Percentiles rank a stretch among this genome's conserved stretches.
Conservation (phyloP, 768 basidiomycete species). For the Auricularia heimuer region DNA sequence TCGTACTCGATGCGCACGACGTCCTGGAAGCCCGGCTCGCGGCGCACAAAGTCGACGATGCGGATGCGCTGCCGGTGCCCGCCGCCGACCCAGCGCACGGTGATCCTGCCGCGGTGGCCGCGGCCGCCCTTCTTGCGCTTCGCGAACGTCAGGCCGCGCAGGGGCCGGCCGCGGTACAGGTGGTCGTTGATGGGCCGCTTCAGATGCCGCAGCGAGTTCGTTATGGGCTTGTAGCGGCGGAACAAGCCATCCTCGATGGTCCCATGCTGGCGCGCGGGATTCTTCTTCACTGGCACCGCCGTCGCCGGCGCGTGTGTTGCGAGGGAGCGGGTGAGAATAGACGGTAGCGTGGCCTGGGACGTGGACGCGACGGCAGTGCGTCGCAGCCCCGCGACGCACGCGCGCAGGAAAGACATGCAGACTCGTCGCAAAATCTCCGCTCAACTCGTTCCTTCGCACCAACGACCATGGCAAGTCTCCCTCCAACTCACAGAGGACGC, state of each 20-base stretch:
- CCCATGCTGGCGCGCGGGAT: too few relatives aligned
- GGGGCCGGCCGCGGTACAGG: constrained; percentile 75
- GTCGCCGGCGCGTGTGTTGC: constrained; percentile 30
- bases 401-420: not conserved
- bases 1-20: constrained; percentile 96
- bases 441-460: not conserved
- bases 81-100: constrained; percentile 82
- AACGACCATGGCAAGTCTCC: not conserved
- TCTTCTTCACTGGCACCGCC: constrained; percentile 16
- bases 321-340: not conserved
- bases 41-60: constrained; percentile 73
- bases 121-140: constrained; percentile 81
- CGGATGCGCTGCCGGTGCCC: constrained; percentile 85
- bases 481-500: not conserved
- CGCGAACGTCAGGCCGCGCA: constrained; percentile 72
- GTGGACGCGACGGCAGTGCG: constrained; percentile 14
- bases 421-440: not conserved
- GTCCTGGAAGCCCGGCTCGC: constrained; percentile 72
- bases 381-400: constrained; percentile 1
- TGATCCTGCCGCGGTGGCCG: constrained; percentile 73
- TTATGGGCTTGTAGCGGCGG: constrained; percentile 86
- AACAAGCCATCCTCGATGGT: constrained; percentile 38
- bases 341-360: constrained; percentile 1
- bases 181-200: constrained; percentile 74
- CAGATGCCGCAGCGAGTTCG: constrained; percentile 80